Evolutionary conservation across 2,329 filamentous ascomycete genomes (phyloP).

Genomic region (Malbranchea zuffiana): DNA sequence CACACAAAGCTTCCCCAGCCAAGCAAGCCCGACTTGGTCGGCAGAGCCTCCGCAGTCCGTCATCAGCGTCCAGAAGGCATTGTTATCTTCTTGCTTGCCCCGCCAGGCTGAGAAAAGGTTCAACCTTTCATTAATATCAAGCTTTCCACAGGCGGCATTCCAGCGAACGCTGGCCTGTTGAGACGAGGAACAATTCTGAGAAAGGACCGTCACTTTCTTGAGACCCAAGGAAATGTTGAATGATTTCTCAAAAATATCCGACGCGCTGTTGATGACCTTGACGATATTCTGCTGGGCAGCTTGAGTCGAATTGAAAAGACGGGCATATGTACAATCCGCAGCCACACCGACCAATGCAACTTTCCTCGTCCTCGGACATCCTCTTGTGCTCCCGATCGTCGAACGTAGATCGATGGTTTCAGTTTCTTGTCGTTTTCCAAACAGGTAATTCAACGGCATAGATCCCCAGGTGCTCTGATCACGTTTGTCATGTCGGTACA

Average conservation of each 20-base stretch:
- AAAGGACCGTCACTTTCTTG: constrained; percentile 69
- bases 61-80: constrained; percentile 86
- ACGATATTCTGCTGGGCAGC: constrained; percentile 68
- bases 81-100: constrained; percentile 61
- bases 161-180: constrained; percentile 59
- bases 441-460: constrained; percentile 54
- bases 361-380: constrained; percentile 80
- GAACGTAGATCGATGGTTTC: constrained; percentile 57
- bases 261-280: constrained; percentile 72
- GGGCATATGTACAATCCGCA: constrained; percentile 82
- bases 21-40: constrained; percentile 76
- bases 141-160: constrained; percentile 61
- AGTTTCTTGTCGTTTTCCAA: constrained; percentile 58
- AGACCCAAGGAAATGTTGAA: constrained; percentile 95
- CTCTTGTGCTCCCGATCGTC: constrained; percentile 72
- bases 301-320: constrained; percentile 51
- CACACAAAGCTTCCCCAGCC: constrained; percentile 71
- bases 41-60: constrained; percentile 70
- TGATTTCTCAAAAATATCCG: constrained; percentile 72
- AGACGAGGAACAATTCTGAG: constrained; percentile 61
- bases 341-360: constrained; percentile 87
- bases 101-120: constrained; percentile 86
- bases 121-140: constrained; percentile 63
- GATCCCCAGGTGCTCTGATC: constrained; percentile 38
- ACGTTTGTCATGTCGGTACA: constrained; percentile 35